These are phyloP conservation scores for Cicer bijugum DNA, from an alignment of 306 rosid genomes.

Conservation along the genomic window DNA sequence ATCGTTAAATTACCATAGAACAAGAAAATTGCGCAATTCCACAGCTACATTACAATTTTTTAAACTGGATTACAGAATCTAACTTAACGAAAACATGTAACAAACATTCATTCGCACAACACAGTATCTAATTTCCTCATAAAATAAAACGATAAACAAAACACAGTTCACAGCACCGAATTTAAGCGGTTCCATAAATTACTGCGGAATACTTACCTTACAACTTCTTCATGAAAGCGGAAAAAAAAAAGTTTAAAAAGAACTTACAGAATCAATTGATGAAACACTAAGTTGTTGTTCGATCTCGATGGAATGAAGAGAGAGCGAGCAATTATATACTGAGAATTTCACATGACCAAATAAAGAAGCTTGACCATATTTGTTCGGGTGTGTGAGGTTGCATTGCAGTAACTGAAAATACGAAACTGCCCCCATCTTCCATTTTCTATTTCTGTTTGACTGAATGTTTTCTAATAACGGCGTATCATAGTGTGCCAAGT, in stretches of 20 bases:
- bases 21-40: neutral
- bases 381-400: neutral
- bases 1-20: neutral
- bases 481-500: constrained; percentile 18
- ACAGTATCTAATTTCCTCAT: neutral
- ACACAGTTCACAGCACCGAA: neutral
- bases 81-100: constrained; percentile 22
- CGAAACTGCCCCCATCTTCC: constrained; percentile 46
- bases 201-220: neutral
- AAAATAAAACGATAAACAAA: neutral
- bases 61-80: constrained; percentile 37
- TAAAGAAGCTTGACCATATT: neutral
- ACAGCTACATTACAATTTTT: constrained; percentile 25
- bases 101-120: neutral
- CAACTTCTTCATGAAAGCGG: neutral
- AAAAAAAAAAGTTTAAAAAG: neutral
- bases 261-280: constrained; percentile 37
- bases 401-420: constrained; percentile 22
- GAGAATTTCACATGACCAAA: constrained; percentile 29
- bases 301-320: constrained; percentile 46
- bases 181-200: constrained; percentile 23
- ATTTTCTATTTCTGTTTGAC: constrained; percentile 15
- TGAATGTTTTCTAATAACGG: neutral
- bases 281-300: constrained; percentile 24
- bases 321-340: constrained; percentile 21